A percentile compares a stretch with the other conserved stretches of the same genome.
Conservation (phyloP, 2,329 filamentous ascomycete genomes). For the Didymosphaeria variabile region DNA sequence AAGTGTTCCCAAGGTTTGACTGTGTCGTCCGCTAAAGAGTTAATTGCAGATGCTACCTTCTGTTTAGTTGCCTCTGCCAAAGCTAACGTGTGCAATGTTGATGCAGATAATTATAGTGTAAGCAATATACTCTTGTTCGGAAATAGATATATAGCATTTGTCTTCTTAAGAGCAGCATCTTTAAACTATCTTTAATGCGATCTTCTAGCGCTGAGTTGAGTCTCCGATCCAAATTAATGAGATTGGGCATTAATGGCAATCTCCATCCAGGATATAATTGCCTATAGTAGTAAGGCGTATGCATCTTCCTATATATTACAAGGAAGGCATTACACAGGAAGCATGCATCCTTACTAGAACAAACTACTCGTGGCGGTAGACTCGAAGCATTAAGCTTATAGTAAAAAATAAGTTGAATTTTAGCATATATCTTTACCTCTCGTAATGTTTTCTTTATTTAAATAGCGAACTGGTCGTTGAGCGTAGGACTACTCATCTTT, state of each 20-base stretch:
- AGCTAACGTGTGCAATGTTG: conserved; percentile 18
- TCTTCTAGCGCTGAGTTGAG: conserved; percentile 20
- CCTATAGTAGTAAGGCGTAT: conserved; percentile 56
- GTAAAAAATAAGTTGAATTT: conserved; percentile 60
- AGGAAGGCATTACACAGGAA: conserved; percentile 62
- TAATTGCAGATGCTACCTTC: not conserved
- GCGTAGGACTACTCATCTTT: conserved; percentile 9
- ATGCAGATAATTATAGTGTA: conserved; percentile 20
- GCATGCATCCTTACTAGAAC: conserved; percentile 62
- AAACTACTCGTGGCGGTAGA: conserved; percentile 54
- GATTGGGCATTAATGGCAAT: conserved; percentile 42
- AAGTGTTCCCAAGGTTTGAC: not conserved
- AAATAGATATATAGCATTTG: conserved; percentile 25
- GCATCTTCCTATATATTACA: conserved; percentile 51
- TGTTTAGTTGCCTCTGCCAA: not conserved
- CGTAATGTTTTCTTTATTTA: conserved; percentile 22
- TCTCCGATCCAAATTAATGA: conserved; percentile 16
- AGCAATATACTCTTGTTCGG: conserved; percentile 29
- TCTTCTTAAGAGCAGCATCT: conserved; percentile 5
- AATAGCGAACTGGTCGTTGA: conserved; percentile 18
- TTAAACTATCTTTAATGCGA: conserved; percentile 13
- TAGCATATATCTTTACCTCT: conserved; percentile 54
- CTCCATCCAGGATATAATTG: conserved; percentile 58
- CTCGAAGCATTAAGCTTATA: conserved; percentile 34
- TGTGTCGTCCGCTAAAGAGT: not conserved